Percentiles rank a stretch among this genome's conserved stretches.
Conservation (phyloP, 345 rosid species). For the Lenwebbia sp. region DNA sequence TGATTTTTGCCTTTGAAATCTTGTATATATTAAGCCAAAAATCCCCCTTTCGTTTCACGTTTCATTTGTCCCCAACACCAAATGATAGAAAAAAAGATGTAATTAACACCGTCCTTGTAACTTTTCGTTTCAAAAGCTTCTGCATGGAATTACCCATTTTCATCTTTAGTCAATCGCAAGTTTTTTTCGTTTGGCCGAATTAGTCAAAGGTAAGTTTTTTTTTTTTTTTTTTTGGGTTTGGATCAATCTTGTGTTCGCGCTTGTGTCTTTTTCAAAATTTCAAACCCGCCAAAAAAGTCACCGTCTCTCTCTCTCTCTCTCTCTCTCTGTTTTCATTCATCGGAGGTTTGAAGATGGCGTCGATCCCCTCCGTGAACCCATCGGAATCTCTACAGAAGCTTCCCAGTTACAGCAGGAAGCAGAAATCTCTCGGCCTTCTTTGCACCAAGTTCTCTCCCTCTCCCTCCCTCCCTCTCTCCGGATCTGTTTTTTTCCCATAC, state of each 20-base stretch:
- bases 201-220: too few species aligned
- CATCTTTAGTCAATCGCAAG: too few species aligned
- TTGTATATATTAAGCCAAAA: not conserved
- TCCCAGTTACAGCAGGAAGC: conserved; percentile 62
- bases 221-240: too few species aligned
- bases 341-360: not conserved
- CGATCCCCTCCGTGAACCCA: not conserved
- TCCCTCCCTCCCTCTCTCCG: not conserved
- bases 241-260: not conserved
- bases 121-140: too few species aligned
- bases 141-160: too few species aligned
- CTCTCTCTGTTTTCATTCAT: not conserved
- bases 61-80: not conserved
- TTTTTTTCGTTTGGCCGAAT: too few species aligned
- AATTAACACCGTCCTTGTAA: not conserved
- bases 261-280: not conserved
- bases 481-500: not conserved
- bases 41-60: not conserved
- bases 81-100: not conserved
- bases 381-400: conserved; percentile 42
- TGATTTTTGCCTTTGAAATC: not conserved
- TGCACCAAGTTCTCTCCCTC: conserved; percentile 55
- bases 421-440: conserved; percentile 85
- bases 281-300: not conserved
- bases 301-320: not conserved